phyloP scores from a whole-genome alignment of 2,329 filamentous ascomycete genomes.

The Hymenoscyphus salicellus region DNA sequence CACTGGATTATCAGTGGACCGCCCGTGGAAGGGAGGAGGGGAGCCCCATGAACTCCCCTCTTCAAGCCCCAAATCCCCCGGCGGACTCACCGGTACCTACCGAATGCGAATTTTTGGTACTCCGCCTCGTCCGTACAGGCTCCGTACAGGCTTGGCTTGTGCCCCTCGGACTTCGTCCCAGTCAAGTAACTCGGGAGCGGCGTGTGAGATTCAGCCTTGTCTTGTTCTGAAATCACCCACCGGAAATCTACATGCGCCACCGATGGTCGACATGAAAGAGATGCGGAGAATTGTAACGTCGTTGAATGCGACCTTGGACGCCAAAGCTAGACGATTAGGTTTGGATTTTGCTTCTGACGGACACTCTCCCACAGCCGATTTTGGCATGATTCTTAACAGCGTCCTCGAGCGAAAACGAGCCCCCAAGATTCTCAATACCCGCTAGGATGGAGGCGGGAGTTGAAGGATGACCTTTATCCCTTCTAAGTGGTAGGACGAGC shows the following conservation, averaged over 20 bases:
- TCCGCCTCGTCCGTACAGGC: background rate
- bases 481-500: background rate
- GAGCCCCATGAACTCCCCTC: background rate
- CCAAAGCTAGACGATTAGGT: background rate
- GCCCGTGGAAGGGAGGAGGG: too few relatives aligned
- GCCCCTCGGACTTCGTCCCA: slow-evolving; percentile 1
- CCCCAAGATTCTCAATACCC: background rate
- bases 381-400: background rate
- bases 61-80: background rate
- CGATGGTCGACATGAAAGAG: slow-evolving; percentile 1
- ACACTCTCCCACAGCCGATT: background rate
- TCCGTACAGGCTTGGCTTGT: background rate
- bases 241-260: slow-evolving; percentile 3
- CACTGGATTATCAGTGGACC: background rate
- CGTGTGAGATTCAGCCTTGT: slow-evolving; percentile 9
- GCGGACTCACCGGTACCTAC: background rate
- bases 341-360: background rate
- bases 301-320: background rate
- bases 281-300: background rate
- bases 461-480: background rate
- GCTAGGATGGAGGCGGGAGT: background rate
- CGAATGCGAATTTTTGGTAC: background rate
- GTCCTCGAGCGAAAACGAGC: background rate
- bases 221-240: background rate
- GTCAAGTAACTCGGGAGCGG: background rate